Percentiles rank a stretch among this genome's conserved stretches.
Conservation (phyloP, 345 rosid species). For the Firmiana major region DNA sequence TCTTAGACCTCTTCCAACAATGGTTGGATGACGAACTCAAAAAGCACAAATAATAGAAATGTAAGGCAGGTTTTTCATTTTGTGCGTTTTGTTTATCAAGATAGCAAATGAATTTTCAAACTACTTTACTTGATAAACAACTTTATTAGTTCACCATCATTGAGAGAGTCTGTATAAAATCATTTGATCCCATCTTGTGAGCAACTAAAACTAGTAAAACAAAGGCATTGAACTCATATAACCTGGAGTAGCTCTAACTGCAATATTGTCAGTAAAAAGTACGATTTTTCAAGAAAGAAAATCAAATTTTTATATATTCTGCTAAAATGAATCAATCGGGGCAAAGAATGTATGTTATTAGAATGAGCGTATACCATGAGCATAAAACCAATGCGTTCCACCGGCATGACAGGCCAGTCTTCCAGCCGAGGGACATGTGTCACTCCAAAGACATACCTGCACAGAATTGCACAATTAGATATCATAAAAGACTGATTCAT, state of each 20-base stretch:
- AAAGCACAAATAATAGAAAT: background rate
- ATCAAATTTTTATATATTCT: background rate
- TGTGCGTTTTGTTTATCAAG: background rate
- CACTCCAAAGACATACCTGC: conserved; percentile 72
- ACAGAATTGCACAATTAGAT: background rate
- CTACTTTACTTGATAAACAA: background rate
- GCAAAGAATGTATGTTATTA: background rate
- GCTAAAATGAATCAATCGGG: background rate
- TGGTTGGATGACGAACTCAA: background rate
- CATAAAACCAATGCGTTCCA: conserved; percentile 60
- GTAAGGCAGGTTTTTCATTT: background rate
- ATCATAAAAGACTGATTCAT: background rate
- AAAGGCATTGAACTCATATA: background rate
- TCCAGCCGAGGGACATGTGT: conserved; percentile 70
- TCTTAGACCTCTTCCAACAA: background rate
- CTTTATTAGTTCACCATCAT: background rate
- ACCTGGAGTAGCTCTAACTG: background rate
- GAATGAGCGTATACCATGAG: conserved; percentile 39
- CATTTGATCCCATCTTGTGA: background rate
- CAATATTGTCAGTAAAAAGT: no score
- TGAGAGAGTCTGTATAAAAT: background rate
- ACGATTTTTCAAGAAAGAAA: background rate
- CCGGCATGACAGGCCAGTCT: conserved; percentile 79
- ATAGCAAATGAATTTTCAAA: background rate
- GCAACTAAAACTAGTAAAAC: background rate